Conservation (phyloP, 176 grass and related monocot genomes). For the Elaeis guineensis region DNA sequence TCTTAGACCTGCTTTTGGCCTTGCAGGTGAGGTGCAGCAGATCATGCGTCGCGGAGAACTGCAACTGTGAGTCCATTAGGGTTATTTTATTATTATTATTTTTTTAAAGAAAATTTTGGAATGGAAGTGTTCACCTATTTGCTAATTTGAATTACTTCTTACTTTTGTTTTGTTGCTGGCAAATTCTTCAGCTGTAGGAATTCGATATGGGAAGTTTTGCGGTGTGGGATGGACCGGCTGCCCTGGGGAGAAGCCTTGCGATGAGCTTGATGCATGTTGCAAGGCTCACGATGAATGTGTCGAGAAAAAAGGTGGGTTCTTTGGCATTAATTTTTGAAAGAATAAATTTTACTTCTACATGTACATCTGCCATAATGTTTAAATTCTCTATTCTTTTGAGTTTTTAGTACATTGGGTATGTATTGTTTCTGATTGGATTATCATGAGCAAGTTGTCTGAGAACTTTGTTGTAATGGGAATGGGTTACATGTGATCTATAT, state of each 20-base stretch:
- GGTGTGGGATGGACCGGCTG: constrained; percentile 85
- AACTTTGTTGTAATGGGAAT: no score
- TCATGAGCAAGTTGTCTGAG: no score
- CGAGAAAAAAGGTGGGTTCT: constrained; percentile 60
- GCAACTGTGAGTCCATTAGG: constrained; percentile 42
- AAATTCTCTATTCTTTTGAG: no score
- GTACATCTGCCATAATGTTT: no score
- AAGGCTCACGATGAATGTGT: constrained; percentile 78
- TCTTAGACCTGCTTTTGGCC: neutral
- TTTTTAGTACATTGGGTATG: no score
- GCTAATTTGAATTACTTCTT: neutral
- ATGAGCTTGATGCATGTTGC: constrained; percentile 92
- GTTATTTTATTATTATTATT: neutral
- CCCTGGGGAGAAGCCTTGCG: constrained; percentile 82
- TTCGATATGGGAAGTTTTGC: constrained; percentile 80
- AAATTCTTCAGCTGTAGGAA: constrained; percentile 47
- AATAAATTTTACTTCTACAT: no score
- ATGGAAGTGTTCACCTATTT: no score
- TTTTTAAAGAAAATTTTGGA: neutral
- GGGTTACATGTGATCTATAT: no score
- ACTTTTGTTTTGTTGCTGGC: neutral
- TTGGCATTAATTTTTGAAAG: no score
- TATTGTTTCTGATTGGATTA: no score
- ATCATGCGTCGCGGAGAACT: constrained; percentile 64
- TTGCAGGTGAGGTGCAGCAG: constrained; percentile 45